Base-by-base conservation (phyloP, 768 basidiomycete genomes). In the Phaffia tasmanica region DNA sequence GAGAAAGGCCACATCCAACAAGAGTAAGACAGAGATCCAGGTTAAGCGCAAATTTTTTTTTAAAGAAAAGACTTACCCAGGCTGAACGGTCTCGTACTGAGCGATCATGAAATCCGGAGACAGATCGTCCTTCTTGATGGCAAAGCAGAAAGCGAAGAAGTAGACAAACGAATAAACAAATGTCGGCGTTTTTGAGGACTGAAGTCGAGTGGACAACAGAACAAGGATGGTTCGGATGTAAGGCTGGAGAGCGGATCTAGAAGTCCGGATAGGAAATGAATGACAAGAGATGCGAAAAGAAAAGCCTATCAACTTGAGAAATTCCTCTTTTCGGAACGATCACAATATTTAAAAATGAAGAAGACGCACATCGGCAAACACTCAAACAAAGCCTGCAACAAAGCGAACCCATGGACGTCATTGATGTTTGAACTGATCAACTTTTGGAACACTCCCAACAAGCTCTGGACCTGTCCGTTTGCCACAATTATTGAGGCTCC, bases 361-460 rank as follows among this genome's bases (percentile, higher is more conserved):
- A 63, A 15, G 7, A 81, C 90, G 76, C 74, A 97, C 90, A 84
- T 79, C 58, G 87, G 85, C 19, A 90, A 81, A 72, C 83, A 76
- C 57, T 82, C 80, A 62, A 91, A 82, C 19, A 95, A 82, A 6
- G 83, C 81, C 67, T 93, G 84, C 57, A 99, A 74, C 16, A 99
- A 78, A 74, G 95, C 92, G 70, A 94, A 91, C 0, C 90, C 94
- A 83, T 87, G 93, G 5, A 78, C 81, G 75, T 99, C 94, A 72
- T 95, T 91, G 29, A 85, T 64, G 74, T 91, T 93, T 21, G 85
- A 86, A 5, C 88, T 88, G 35, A 95, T 85, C 25, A 99, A 78
- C 53, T 91, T 82, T 73, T 95, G 93, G 76, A 95, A 93, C 63
- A 99, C 86, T 57, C 88, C 94, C 42, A 97, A 79, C 16, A 97